Conservation (phyloP, 352 stramenopile genomes). For the Saprolegnia parasitica region DNA sequence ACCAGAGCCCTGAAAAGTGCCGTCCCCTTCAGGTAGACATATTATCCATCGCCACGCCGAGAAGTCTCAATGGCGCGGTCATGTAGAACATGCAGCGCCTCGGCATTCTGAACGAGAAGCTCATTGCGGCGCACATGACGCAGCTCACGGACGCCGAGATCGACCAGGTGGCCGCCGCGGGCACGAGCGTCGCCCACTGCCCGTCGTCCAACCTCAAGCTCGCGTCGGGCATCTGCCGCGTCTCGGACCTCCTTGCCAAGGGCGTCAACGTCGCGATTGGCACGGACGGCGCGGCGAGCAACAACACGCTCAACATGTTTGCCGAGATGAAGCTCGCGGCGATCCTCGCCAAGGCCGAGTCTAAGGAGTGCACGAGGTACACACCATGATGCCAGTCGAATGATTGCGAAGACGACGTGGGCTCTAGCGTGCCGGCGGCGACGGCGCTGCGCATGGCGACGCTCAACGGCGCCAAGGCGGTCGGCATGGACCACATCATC, state of each 20-base stretch:
- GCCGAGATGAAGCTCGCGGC: conserved; percentile 84
- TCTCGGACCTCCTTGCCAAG: conserved; percentile 62
- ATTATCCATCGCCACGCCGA: no score
- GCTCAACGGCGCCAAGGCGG: conserved; percentile 82
- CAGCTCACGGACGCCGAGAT: conserved; percentile 84
- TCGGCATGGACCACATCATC: conserved; percentile 74
- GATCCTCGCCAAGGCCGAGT: conserved; percentile 77
- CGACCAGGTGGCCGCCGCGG: conserved; percentile 44
- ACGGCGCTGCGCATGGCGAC: conserved; percentile 83
- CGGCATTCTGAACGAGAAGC: conserved; percentile 57
- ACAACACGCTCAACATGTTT: conserved; percentile 90
- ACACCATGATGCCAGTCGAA: conserved; percentile 6
- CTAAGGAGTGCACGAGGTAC: conserved; percentile 47
- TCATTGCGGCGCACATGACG: conserved; percentile 82
- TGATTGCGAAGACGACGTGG: neutral
- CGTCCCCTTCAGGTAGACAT: conserved; percentile 44
- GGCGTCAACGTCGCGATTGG: conserved; percentile 85
- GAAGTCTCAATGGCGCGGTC: neutral
- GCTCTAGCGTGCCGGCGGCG: conserved; percentile 39
- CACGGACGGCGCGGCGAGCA: conserved; percentile 81
- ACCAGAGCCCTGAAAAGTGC: conserved; percentile 69
- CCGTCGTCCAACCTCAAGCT: conserved; percentile 89
- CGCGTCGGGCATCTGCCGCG: conserved; percentile 74
- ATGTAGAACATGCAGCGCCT: conserved; percentile 70
- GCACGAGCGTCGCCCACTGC: conserved; percentile 79